Conservation (phyloP, 768 basidiomycete species). For the Imleria badia region DNA sequence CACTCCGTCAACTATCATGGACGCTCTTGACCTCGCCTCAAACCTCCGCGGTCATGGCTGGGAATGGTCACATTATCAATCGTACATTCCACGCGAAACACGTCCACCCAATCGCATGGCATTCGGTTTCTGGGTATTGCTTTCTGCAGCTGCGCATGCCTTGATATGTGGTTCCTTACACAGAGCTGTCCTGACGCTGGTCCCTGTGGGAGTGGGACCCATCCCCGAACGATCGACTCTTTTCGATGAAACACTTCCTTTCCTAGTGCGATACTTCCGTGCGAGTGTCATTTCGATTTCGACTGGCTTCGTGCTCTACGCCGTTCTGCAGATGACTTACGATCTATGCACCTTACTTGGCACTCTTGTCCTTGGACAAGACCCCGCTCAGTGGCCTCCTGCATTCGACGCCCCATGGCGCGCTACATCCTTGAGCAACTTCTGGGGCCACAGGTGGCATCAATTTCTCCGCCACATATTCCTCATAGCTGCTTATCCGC, state of each 20-base stretch:
- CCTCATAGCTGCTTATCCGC: not conserved
- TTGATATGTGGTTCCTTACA: not conserved
- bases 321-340: not conserved
- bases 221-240: not conserved
- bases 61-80: not conserved
- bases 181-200: not conserved
- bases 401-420: not conserved
- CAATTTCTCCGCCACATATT: not conserved
- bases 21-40: not conserved
- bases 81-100: not conserved
- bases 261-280: not conserved
- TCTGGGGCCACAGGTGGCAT: not conserved
- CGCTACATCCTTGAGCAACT: not conserved
- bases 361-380: not conserved
- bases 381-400: not conserved
- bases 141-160: not conserved
- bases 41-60: not conserved
- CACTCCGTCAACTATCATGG: not conserved
- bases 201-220: not conserved
- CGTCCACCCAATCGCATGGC: not conserved
- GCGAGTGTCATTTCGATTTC: not conserved
- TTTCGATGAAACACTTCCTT: not conserved
- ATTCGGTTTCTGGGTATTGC: not conserved
- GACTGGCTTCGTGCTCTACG: not conserved
- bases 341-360: not conserved